These are phyloP conservation scores for Yamadazyma aaseri DNA, from an alignment of 1,139 yeast species.

Conservation along the genomic window DNA sequence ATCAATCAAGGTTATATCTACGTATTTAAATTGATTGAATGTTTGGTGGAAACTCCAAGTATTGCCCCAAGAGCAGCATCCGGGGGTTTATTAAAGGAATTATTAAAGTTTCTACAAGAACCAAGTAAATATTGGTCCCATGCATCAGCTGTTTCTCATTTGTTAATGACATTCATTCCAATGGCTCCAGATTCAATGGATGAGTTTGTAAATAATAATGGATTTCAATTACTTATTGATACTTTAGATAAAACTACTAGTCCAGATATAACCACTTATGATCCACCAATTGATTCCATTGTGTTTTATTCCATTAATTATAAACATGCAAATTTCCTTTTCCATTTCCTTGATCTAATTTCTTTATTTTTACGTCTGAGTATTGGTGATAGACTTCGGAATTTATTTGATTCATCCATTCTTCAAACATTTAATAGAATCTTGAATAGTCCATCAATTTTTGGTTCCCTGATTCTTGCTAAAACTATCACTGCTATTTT, in stretches of 20 bases:
- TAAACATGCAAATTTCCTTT: conserved; percentile 61
- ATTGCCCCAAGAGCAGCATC: conserved; percentile 44
- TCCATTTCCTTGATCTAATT: conserved; percentile 60
- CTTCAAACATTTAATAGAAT: conserved; percentile 60
- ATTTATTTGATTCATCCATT: conserved; percentile 80
- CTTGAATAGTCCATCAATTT: conserved; percentile 53
- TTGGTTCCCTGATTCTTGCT: conserved; percentile 71
- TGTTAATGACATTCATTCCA: conserved; percentile 54
- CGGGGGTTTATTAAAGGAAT: conserved; percentile 72
- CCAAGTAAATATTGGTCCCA: conserved; percentile 55
- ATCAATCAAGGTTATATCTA: conserved; percentile 43
- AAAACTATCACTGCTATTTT: conserved; percentile 66
- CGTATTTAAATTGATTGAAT: conserved; percentile 58
- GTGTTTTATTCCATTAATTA: conserved; percentile 61
- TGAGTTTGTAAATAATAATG: conserved; percentile 65
- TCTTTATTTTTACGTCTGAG: conserved; percentile 66
- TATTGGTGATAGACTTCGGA: conserved; percentile 81
- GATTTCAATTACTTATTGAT: conserved; percentile 61
- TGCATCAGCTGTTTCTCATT: conserved; percentile 63
- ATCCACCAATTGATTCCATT: conserved; percentile 52
- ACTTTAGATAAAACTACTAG: conserved; percentile 68
- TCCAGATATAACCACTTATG: conserved; percentile 59
- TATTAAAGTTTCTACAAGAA: conserved; percentile 60
- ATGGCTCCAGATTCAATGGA: conserved; percentile 48
- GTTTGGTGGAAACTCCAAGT: conserved; percentile 53